A percentile compares a stretch with the other conserved stretches of the same genome.
Evolutionary conservation across 495 filamentous ascomycete species (phyloP).

Genomic region (Talaromyces ruber): DNA sequence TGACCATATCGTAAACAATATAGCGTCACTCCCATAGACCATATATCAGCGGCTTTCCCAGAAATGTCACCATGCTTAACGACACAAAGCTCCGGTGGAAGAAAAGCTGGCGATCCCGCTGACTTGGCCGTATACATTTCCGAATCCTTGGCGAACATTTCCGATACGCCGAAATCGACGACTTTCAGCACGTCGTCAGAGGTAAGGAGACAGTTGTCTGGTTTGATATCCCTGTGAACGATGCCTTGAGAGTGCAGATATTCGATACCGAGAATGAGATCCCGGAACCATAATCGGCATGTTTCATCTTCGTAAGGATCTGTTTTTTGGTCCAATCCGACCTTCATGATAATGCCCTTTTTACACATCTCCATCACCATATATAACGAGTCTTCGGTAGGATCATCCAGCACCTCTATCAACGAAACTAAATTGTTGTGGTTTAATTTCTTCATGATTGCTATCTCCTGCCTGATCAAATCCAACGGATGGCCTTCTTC

Average conservation of each 20-base stretch:
- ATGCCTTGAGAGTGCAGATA: conserved; percentile 94
- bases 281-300: conserved; percentile 88
- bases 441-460: conserved; percentile 98
- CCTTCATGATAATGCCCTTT: conserved; percentile 96
- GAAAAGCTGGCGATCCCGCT: conserved; percentile 89
- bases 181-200: conserved; percentile 89
- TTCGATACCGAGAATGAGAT: conserved; percentile 92
- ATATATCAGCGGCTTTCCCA: conserved; percentile 87
- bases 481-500: conserved; percentile 72
- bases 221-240: conserved; percentile 96
- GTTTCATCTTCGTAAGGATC: conserved; percentile 77
- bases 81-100: conserved; percentile 88
- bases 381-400: conserved; percentile 88
- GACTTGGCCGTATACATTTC: conserved; percentile 92
- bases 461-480: conserved; percentile 92
- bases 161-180: conserved; percentile 96
- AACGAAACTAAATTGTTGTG: conserved; percentile 88
- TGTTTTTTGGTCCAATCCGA: conserved; percentile 74
- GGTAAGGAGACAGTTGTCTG: conserved; percentile 88
- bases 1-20: conserved; percentile 86
- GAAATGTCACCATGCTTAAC: conserved; percentile 81
- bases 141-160: conserved; percentile 89
- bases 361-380: conserved; percentile 99
- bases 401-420: conserved; percentile 92
- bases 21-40: conserved; percentile 96